A percentile compares a stretch with the other conserved stretches of the same genome.
Conservation (phyloP, 129 eudicot species). For the Oenanthe sinensis region DNA sequence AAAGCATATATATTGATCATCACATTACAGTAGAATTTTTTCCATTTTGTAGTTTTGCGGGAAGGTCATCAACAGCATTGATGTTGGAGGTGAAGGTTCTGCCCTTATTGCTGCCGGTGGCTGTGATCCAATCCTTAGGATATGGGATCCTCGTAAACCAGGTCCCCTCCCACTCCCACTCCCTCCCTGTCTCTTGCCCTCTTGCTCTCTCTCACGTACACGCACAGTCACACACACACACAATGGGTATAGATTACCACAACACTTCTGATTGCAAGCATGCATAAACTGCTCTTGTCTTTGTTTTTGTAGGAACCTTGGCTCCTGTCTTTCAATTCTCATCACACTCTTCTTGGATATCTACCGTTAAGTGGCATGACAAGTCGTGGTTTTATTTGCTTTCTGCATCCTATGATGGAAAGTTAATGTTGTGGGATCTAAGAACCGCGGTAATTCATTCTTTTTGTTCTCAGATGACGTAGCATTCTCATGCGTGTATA, state of each 20-base stretch:
- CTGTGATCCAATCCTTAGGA: conserved; percentile 78
- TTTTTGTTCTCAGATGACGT: background rate
- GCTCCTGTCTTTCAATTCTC: conserved; percentile 84
- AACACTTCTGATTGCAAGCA: background rate
- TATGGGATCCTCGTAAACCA: conserved; percentile 99
- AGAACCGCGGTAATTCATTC: conserved; percentile 67
- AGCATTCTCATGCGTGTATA: background rate
- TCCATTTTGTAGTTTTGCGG: conserved; percentile 51
- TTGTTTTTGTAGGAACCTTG: conserved; percentile 52
- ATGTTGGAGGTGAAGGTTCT: conserved; percentile 91
- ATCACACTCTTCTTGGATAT: conserved; percentile 81
- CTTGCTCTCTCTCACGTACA: background rate
- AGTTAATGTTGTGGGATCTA: conserved; percentile 94
- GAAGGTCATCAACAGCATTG: conserved; percentile 72
- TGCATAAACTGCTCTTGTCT: background rate
- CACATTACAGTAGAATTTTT: background rate
- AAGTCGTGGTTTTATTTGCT: conserved; percentile 83
- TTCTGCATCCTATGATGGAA: conserved; percentile 92
- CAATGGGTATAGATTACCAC: background rate
- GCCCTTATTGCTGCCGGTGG: conserved; percentile 82
- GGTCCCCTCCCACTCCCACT: conserved; percentile 35
- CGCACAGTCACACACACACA: background rate
- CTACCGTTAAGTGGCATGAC: conserved; percentile 84
- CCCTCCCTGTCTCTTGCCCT: background rate
- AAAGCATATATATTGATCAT: background rate